phyloP scores from a whole-genome alignment of 2,329 filamentous ascomycete genomes.

The Penicillium sumatraense region DNA sequence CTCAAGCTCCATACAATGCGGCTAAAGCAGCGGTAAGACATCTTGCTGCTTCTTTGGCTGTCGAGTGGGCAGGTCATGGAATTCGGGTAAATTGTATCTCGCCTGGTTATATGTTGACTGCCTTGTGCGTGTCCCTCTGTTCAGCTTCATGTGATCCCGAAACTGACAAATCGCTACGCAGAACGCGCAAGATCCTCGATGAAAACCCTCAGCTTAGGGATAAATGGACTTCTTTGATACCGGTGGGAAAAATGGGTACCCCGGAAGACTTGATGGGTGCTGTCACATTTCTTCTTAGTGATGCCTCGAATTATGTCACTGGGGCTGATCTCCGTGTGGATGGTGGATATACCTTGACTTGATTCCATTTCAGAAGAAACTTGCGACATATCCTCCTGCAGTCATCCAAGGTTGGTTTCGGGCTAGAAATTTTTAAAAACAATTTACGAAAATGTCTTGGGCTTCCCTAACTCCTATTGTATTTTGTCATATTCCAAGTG shows the following conservation, averaged over 20 bases:
- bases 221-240: conserved; percentile 91
- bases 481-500: background rate
- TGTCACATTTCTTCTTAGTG: conserved; percentile 82
- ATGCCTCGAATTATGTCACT: conserved; percentile 75
- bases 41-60: conserved; percentile 81
- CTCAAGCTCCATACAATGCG: conserved; percentile 90
- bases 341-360: conserved; percentile 85
- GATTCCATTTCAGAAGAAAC: too few relatives aligned
- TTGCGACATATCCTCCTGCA: too few relatives aligned
- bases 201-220: conserved; percentile 88
- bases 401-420: too few relatives aligned
- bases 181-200: conserved; percentile 90
- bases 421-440: too few relatives aligned
- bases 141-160: background rate
- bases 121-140: conserved; percentile 66
- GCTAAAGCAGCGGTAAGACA: conserved; percentile 92
- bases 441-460: too few relatives aligned
- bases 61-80: conserved; percentile 87
- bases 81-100: conserved; percentile 96
- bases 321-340: conserved; percentile 81
- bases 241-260: conserved; percentile 89
- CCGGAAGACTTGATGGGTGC: conserved; percentile 93
- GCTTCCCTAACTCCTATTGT: too few relatives aligned
- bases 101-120: conserved; percentile 95
- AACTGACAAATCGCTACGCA: conserved; percentile 41